These are phyloP conservation scores for Boletus patriciae DNA, from an alignment of 768 basidiomycete species.

Conservation along the genomic window DNA sequence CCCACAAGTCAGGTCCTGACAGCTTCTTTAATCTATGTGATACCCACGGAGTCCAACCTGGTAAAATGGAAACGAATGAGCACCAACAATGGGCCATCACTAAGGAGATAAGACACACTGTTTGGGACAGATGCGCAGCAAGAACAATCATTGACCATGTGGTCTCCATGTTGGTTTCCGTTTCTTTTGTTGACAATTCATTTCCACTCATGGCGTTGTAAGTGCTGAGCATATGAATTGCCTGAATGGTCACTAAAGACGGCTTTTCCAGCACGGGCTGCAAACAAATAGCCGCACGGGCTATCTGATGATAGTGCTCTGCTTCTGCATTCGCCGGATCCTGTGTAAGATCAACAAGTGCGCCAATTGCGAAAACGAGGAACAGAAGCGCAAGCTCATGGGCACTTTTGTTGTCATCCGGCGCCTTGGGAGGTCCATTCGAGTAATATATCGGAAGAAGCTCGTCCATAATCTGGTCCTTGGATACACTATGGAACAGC, in stretches of 20 bases:
- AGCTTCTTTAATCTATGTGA: conserved; percentile 6
- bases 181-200: conserved; percentile 54
- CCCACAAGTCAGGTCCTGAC: conserved; percentile 13
- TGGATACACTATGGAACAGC: conserved; percentile 51
- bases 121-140: conserved; percentile 65
- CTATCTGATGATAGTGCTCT: conserved; percentile 67
- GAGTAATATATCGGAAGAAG: conserved; percentile 44
- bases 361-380: conserved; percentile 52
- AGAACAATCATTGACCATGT: conserved; percentile 67
- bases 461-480: conserved; percentile 45
- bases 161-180: conserved; percentile 72
- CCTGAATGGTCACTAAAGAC: conserved; percentile 67
- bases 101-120: conserved; percentile 42
- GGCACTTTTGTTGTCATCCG: conserved; percentile 43
- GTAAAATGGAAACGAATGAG: conserved; percentile 17
- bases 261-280: conserved; percentile 73
- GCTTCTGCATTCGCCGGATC: conserved; percentile 40
- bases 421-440: conserved; percentile 15
- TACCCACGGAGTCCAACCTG: conserved; percentile 71
- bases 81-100: neutral
- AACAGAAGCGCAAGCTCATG: conserved; percentile 53
- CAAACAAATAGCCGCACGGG: conserved; percentile 61
- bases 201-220: conserved; percentile 71
- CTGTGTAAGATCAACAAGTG: conserved; percentile 41
- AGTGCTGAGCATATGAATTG: conserved; percentile 64